These are phyloP conservation scores for Fraxinus americana DNA, from an alignment of 257 asterid genomes.

Conservation along the genomic window DNA sequence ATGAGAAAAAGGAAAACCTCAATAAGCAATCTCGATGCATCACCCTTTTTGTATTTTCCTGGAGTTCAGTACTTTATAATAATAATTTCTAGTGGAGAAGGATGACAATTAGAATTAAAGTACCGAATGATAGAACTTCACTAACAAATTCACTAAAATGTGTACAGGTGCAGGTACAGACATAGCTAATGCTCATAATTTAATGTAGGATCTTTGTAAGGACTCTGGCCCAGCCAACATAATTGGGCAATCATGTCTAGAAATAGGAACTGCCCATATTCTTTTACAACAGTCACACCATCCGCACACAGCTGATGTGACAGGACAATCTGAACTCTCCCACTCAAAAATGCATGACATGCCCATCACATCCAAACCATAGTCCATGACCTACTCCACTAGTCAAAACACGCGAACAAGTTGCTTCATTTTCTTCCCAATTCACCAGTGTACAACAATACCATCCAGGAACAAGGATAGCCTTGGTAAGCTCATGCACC, in stretches of 20 bases:
- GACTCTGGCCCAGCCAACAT: neutral
- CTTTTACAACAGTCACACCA: neutral
- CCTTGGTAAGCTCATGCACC: neutral
- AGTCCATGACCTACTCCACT: neutral
- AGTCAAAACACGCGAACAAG: neutral
- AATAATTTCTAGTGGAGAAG: neutral
- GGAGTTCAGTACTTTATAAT: neutral
- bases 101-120: neutral
- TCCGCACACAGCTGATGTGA: neutral
- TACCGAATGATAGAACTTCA: neutral
- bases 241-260: neutral
- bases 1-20: neutral
- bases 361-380: neutral
- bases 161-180: neutral
- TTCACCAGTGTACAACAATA: neutral
- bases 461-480: neutral
- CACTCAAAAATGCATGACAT: slow-evolving; percentile 4
- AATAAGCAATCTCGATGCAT: neutral
- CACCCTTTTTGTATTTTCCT: neutral
- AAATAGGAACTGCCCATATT: neutral
- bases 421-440: neutral
- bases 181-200: neutral
- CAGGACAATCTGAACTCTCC: neutral
- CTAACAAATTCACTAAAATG: neutral
- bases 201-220: neutral